These are phyloP conservation scores for Periconia sp. DNA, from an alignment of 2,329 filamentous ascomycete genomes.

Conservation along the genomic window DNA sequence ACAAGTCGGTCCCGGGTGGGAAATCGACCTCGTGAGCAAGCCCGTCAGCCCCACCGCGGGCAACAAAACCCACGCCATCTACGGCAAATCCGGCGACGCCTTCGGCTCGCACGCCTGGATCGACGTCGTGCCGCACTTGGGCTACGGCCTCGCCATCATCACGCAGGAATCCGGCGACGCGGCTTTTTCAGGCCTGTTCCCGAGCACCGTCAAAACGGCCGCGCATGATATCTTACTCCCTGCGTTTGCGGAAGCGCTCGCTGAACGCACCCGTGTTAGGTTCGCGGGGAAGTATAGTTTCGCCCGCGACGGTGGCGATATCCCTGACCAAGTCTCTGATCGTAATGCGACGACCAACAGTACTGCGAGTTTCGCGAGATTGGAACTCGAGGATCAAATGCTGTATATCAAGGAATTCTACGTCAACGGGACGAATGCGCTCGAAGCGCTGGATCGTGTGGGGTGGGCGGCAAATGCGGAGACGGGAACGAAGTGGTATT, in stretches of 20 bases:
- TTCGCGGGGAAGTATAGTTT: slow-evolving; percentile 26
- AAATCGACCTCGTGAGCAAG: slow-evolving; percentile 23
- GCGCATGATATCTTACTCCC: slow-evolving; percentile 29
- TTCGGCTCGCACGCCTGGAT: slow-evolving; percentile 37
- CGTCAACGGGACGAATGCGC: slow-evolving; percentile 30
- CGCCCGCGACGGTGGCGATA: slow-evolving; percentile 21
- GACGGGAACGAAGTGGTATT: slow-evolving; percentile 19
- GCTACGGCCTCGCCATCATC: slow-evolving; percentile 31
- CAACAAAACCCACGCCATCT: slow-evolving; percentile 26
- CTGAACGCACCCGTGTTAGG: slow-evolving; percentile 10
- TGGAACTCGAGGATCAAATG: slow-evolving; percentile 27
- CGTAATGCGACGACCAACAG: slow-evolving; percentile 3
- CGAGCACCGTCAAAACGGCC: slow-evolving; percentile 13
- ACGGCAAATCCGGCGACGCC: slow-evolving; percentile 36
- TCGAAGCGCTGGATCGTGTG: slow-evolving; percentile 31
- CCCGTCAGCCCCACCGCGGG: slow-evolving; percentile 6
- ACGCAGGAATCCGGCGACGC: slow-evolving; percentile 17
- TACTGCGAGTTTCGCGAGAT: slow-evolving; percentile 21
- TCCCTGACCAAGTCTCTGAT: slow-evolving; percentile 21
- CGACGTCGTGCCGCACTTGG: slow-evolving; percentile 31
- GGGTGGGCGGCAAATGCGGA: slow-evolving; percentile 19
- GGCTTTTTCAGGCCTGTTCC: slow-evolving; percentile 19
- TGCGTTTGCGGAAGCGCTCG: slow-evolving; percentile 26
- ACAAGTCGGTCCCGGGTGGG: slow-evolving; percentile 32
- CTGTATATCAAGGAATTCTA: slow-evolving; percentile 30